A percentile compares a stretch with the other conserved stretches of the same genome.
Conservation (phyloP, 1,284 basidiomycete species). For the Pseudozyma thailandica region DNA sequence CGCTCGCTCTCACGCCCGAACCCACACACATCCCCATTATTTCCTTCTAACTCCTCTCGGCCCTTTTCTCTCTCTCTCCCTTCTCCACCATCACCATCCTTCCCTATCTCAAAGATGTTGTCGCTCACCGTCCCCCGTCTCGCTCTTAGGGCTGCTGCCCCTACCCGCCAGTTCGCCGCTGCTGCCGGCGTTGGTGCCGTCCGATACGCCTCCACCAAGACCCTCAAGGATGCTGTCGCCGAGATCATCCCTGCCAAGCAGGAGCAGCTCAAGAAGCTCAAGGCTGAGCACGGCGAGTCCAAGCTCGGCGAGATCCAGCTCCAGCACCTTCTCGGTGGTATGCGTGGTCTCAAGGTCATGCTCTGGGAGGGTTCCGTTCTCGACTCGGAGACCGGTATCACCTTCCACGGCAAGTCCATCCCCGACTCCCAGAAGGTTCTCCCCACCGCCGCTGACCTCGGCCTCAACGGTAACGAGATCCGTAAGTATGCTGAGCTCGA, state of each 20-base stretch:
- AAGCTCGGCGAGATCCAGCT: constrained; percentile 66
- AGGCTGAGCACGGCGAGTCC: constrained; percentile 61
- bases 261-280: constrained; percentile 66
- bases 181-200: constrained; percentile 53
- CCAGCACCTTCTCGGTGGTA: constrained; percentile 66
- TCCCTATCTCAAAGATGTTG: constrained; percentile 49
- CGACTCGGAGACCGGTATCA: constrained; percentile 66
- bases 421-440: constrained; percentile 67
- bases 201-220: constrained; percentile 65
- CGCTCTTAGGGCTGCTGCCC: constrained; percentile 60
- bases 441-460: constrained; percentile 63
- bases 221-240: constrained; percentile 64
- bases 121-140: constrained; percentile 63
- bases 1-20: not conserved
- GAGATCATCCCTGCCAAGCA: constrained; percentile 67
- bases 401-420: constrained; percentile 68
- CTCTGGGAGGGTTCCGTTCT: constrained; percentile 68
- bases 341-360: constrained; percentile 68
- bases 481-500: too few relatives aligned
- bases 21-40: not conserved
- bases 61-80: not conserved
- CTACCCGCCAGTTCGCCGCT: constrained; percentile 62
- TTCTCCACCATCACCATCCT: constrained; percentile 34
- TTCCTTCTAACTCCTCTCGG: not conserved
- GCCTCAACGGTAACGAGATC: constrained; percentile 66